These are phyloP conservation scores for Barnettozyma sp. DNA, from an alignment of 805 yeast genomes.

Conservation along the genomic window DNA sequence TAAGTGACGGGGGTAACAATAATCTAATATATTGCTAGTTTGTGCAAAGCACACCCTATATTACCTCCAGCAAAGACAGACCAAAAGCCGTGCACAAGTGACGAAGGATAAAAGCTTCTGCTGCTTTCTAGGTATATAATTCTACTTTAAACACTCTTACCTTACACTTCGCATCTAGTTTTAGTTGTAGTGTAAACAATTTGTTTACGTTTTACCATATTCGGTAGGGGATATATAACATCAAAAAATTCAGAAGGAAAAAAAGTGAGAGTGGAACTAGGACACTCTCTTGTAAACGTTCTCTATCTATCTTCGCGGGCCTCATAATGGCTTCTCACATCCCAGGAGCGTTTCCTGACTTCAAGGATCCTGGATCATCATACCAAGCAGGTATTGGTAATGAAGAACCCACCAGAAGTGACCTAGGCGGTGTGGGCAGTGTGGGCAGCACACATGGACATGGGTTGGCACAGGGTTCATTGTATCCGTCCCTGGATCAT, in stretches of 20 bases:
- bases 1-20: background rate
- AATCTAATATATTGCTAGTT: background rate
- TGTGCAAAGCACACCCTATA: background rate
- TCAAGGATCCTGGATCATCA: constrained; percentile 1
- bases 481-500: constrained; percentile 20
- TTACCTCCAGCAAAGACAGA: too few species aligned
- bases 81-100: too few species aligned
- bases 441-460: too few species aligned
- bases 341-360: constrained; percentile 12
- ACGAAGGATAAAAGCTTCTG: too few species aligned
- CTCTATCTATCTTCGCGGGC: background rate
- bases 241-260: background rate
- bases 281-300: background rate
- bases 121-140: too few species aligned
- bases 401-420: background rate
- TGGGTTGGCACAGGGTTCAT: too few species aligned
- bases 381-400: constrained; percentile 1
- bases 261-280: background rate
- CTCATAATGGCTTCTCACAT: constrained; percentile 5
- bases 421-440: too few species aligned
- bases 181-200: background rate
- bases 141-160: background rate
- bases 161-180: too few species aligned
- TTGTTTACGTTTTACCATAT: constrained; percentile 11
- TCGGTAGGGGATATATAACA: constrained; percentile 1